phyloP scores from a whole-genome alignment of 768 basidiomycete species.

The Naganishia randhawae region DNA sequence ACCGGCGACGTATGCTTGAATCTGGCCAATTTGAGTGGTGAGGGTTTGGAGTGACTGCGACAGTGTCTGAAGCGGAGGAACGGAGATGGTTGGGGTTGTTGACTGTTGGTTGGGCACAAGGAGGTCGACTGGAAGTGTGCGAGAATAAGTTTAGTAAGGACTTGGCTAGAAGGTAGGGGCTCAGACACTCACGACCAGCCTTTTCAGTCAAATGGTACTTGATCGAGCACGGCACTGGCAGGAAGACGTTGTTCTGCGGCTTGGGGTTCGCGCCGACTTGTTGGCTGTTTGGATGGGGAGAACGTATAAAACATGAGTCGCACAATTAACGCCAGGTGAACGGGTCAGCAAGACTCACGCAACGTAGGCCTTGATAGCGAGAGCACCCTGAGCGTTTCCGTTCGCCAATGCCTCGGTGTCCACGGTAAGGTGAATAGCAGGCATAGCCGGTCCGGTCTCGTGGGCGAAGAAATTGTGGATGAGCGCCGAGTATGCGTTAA shows the following conservation, averaged over 20 bases:
- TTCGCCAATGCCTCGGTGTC: constrained; percentile 70
- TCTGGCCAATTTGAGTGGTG: constrained; percentile 74
- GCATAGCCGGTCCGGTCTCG: constrained; percentile 69
- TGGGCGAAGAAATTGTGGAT: constrained; percentile 97
- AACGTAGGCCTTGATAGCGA: constrained; percentile 81
- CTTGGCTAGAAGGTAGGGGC: background rate
- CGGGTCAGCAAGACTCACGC: constrained; percentile 57
- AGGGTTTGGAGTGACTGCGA: constrained; percentile 69
- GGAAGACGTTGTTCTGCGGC: constrained; percentile 91
- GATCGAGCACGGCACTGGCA: constrained; percentile 83
- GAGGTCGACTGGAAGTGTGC: constrained; percentile 67
- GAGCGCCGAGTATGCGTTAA: constrained; percentile 91
- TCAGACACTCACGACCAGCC: constrained; percentile 66
- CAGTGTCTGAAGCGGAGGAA: constrained; percentile 68
- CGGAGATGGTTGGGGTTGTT: constrained; percentile 47
- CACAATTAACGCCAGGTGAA: background rate
- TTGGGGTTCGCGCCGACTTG: constrained; percentile 84
- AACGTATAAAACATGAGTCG: background rate
- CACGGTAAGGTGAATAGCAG: constrained; percentile 83
- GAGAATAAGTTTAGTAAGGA: constrained; percentile 24
- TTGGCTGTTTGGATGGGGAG: constrained; percentile 50
- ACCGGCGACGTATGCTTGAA: constrained; percentile 74
- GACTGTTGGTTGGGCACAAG: constrained; percentile 50
- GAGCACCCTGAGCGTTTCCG: constrained; percentile 50
- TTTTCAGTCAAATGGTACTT: constrained; percentile 78